Evolutionary conservation across 139 green algal genomes (phyloP), one percentile per base, ranked within the genome.

Genomic region (Nannochloris sp.): DNA sequence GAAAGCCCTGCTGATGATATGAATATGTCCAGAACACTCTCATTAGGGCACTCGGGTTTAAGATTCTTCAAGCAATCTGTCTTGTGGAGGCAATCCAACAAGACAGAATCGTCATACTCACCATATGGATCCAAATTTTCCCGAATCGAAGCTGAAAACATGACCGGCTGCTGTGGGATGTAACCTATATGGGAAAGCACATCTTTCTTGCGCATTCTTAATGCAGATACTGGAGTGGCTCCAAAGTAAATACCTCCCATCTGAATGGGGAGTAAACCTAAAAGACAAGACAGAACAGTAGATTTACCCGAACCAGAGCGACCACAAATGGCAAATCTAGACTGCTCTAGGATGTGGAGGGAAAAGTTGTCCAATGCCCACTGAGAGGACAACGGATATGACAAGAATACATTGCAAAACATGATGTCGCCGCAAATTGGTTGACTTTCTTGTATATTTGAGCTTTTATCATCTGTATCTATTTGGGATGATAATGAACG

Each of bases 301-400:
- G 67, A 81, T 70, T 90, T 90, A n/a, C 87, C 87, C 3, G 83
- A 81, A 29, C 68, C 81, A 70, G 79, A 82, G 49, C 81, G 51
- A 27, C 80, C 67, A 51, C 68, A 78, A 10, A 88, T 68, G 21
- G 75, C 83, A n/a, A 85, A 31, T 58, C 48, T 62, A 44, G 64
- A 44, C 12, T 73, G 73, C 21, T 56, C 18, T 8, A 5, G 23
- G 3, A 84, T 44, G 8, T 75, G 16, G 6, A 79, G 53, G 36
- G 31, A 69, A 16, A 87, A 18, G 1, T 75, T 69, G 14, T 29
- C 49, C 29, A 90, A 79, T 23, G 75, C 79, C 24, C 27, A 61
- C 5, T 69, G 57, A 9, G 11, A 44, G 11, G 27, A 18, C 6
- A 0, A 18, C 4, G 25, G 23, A 61, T 87, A 87, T 0, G 63